A percentile compares a stretch with the other conserved stretches of the same genome.
These are phyloP conservation scores for Xylaria sp. DNA, from an alignment of 2,329 filamentous ascomycete species.

Conservation along the genomic window DNA sequence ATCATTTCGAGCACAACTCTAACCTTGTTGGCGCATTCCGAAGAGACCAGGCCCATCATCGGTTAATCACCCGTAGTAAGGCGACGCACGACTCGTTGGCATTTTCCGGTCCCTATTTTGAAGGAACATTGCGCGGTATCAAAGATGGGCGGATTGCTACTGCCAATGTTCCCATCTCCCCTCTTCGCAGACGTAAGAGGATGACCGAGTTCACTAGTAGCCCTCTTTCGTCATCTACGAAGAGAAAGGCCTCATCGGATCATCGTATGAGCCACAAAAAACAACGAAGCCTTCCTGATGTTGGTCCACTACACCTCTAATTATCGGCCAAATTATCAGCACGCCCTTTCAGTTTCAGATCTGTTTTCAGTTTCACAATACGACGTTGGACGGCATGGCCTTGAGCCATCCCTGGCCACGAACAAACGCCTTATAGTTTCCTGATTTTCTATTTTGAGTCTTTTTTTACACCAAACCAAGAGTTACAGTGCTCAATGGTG, in stretches of 20 bases:
- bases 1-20: slow-evolving; percentile 72
- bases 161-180: slow-evolving; percentile 74
- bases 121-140: slow-evolving; percentile 70
- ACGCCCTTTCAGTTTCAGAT: not conserved
- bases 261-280: slow-evolving; percentile 60
- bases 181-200: slow-evolving; percentile 68
- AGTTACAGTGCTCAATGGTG: not conserved
- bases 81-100: slow-evolving; percentile 70
- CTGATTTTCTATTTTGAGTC: slow-evolving; percentile 18
- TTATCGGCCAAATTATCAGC: not conserved
- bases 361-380: slow-evolving; percentile 18
- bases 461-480: not conserved
- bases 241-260: slow-evolving; percentile 65
- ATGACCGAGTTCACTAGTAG: slow-evolving; percentile 59
- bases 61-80: slow-evolving; percentile 68
- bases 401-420: slow-evolving; percentile 37
- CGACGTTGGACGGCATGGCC: slow-evolving; percentile 39
- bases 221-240: slow-evolving; percentile 60
- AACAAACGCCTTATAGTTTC: slow-evolving; percentile 24
- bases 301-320: slow-evolving; percentile 60
- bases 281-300: slow-evolving; percentile 68
- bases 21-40: slow-evolving; percentile 83
- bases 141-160: slow-evolving; percentile 73
- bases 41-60: slow-evolving; percentile 70
- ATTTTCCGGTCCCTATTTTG: slow-evolving; percentile 68